Conservation (phyloP, 2,329 filamentous ascomycete genomes). For the Fusarium albidum region DNA sequence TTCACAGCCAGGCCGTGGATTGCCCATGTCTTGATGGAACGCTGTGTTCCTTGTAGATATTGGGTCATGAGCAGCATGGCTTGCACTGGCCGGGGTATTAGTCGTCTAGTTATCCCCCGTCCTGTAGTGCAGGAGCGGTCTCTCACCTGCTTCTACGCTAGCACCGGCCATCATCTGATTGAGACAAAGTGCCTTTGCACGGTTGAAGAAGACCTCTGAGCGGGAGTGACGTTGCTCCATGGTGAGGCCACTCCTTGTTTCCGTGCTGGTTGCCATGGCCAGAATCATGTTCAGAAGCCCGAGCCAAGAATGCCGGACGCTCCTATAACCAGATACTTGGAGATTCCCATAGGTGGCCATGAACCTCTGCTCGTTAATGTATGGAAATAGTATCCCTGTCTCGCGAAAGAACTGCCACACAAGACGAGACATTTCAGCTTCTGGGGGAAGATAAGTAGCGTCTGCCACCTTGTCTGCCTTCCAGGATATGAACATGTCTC, state of each 20-base stretch:
- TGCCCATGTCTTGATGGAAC: conserved; percentile 62
- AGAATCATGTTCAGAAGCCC: conserved; percentile 59
- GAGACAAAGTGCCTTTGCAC: conserved; percentile 54
- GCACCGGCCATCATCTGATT: conserved; percentile 50
- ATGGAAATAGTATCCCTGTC: conserved; percentile 43
- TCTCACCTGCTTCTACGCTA: conserved; percentile 51
- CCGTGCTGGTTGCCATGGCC: conserved; percentile 52
- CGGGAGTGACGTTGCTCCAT: conserved; percentile 47
- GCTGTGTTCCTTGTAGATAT: conserved; percentile 63
- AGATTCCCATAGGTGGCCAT: conserved; percentile 32
- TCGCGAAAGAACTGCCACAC: conserved; percentile 39
- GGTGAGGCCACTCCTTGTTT: conserved; percentile 39
- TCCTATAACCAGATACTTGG: conserved; percentile 32
- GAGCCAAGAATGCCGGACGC: conserved; percentile 57
- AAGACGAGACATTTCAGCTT: conserved; percentile 27
- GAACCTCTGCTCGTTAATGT: conserved; percentile 39
- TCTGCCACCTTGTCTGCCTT: background rate
- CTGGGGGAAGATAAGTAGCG: conserved; percentile 29
- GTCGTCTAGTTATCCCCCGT: background rate
- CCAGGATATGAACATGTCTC: no score
- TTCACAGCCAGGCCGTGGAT: conserved; percentile 61
- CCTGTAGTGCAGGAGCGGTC: background rate
- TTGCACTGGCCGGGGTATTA: conserved; percentile 49
- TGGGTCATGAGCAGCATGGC: conserved; percentile 57
- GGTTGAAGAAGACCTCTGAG: conserved; percentile 55